phyloP scores from a whole-genome alignment of 495 filamentous ascomycete genomes.

The Symbiotaphrina buchneri region DNA sequence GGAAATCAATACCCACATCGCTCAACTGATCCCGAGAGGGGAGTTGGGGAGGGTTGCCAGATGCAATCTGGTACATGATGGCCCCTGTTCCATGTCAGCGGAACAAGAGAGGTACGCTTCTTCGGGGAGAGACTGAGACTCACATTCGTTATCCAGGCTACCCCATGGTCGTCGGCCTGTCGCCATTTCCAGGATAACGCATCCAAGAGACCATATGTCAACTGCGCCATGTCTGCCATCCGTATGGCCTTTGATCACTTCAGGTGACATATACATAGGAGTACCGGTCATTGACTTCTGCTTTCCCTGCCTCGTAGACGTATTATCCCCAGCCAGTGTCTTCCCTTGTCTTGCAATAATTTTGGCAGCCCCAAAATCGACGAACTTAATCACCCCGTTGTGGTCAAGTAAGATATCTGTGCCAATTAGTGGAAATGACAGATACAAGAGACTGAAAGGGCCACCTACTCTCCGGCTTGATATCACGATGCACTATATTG shows the following conservation, averaged over 20 bases:
- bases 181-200: slow-evolving; percentile 94
- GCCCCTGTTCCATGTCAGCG: too few species aligned
- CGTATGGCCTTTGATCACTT: slow-evolving; percentile 80
- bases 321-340: slow-evolving; percentile 33
- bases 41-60: slow-evolving; percentile 75
- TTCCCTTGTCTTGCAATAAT: slow-evolving; percentile 75
- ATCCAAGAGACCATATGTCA: slow-evolving; percentile 93
- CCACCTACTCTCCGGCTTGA: slow-evolving; percentile 92
- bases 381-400: slow-evolving; percentile 96
- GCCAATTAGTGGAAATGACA: background rate
- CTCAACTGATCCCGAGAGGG: slow-evolving; percentile 68
- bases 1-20: slow-evolving; percentile 64
- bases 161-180: slow-evolving; percentile 92
- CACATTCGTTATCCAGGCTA: slow-evolving; percentile 95
- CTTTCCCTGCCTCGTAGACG: slow-evolving; percentile 15
- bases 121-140: too few species aligned
- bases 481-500: slow-evolving; percentile 83
- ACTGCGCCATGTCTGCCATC: slow-evolving; percentile 61
- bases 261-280: slow-evolving; percentile 99
- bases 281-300: slow-evolving; percentile 93
- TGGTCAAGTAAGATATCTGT: slow-evolving; percentile 90
- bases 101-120: too few species aligned
- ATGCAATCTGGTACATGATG: slow-evolving; percentile 99
- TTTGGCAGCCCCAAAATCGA: slow-evolving; percentile 95
- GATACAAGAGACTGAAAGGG: too few species aligned